Evolutionary conservation across 345 rosid genomes (phyloP), one percentile per base, ranked within the genome.

Genomic region (Cardamine resedifolia): DNA sequence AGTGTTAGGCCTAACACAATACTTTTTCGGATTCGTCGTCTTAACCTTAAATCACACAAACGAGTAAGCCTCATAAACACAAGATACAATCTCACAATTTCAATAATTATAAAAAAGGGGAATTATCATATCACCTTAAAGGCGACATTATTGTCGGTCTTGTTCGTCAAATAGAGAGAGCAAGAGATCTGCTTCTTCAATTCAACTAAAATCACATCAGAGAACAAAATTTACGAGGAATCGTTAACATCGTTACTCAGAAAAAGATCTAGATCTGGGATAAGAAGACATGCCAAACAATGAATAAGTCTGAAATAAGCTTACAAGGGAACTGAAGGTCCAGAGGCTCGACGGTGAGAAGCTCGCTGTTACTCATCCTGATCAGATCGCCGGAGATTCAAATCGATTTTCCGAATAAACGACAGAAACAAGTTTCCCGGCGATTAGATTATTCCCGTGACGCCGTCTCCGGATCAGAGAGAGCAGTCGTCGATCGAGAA

Each of bases 261-360:
- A 2, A 36, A 49, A 20, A n/a, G n/a, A 19, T 9, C 43, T 28
- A 67, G 80, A 77, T 77, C 72, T 52, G 66, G 38, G 39, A 7
- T 2, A 58, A 68, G 39, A 34, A 21, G 48, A 36, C 12, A 71
- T 59, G 19, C 60, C n/a, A 51, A 27, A 33, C 7, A 23, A 26
- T 23, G 9, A 55, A 64, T 28, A 78, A 27, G 51, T 85, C 83
- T 64, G 15, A 81, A 82, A 30, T 81, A 86, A 45, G 74, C 92
- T 87, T 80, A 89, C 97, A 83, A 36, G 89, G 90, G 73, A 91
- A 87, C 73, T 89, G 87, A 79, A 91, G 96, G 68, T 89, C 97
- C 1, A 86, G 24, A 19, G 96, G 97, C 27, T 91, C 91, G 33
- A 91, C 75, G 71, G 60, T 77, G 69, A 91, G 88, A 68, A 91